A percentile compares a stretch with the other conserved stretches of the same genome.
Evolutionary conservation across 2,329 filamentous ascomycete species (phyloP).

Genomic region (Fusarium sp.): DNA sequence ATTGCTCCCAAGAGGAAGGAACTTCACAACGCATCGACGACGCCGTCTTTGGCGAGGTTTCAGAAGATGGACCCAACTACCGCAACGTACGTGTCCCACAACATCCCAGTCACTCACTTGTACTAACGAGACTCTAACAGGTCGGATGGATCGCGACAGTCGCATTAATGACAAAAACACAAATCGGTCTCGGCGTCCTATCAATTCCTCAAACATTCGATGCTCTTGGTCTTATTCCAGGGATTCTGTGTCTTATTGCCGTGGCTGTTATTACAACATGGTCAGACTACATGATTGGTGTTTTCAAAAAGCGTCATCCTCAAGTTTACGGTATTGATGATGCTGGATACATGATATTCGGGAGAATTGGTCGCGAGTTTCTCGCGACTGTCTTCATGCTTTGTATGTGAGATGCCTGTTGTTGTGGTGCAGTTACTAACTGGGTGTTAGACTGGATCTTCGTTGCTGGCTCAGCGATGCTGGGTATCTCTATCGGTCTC

Average conservation of each 20-base stretch:
- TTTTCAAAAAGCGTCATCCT: conserved; percentile 62
- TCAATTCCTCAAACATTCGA: conserved; percentile 60
- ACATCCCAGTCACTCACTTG: background rate
- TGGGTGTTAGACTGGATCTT: conserved; percentile 22
- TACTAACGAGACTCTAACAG: conserved; percentile 33
- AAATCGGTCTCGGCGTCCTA: conserved; percentile 59
- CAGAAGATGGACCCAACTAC: conserved; percentile 20
- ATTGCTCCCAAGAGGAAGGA: background rate
- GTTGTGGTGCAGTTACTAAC: background rate
- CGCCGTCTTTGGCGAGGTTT: conserved; percentile 21
- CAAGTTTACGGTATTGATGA: conserved; percentile 66
- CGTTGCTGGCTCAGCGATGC: conserved; percentile 36
- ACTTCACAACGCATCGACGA: conserved; percentile 10
- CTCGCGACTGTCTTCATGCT: conserved; percentile 52
- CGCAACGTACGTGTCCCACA: conserved; percentile 4
- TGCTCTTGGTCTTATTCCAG: conserved; percentile 59
- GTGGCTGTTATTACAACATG: conserved; percentile 53
- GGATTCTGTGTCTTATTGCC: conserved; percentile 55
- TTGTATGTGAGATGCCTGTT: conserved; percentile 36
- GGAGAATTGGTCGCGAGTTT: conserved; percentile 56
- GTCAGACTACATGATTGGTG: conserved; percentile 55
- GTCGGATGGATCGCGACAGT: conserved; percentile 57
- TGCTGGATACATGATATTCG: conserved; percentile 61
- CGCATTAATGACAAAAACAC: conserved; percentile 59
- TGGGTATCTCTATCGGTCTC: conserved; percentile 53